Base-by-base conservation (phyloP, 176 grass and related monocot genomes). In the Rhipidocladum racemiflorum region DNA sequence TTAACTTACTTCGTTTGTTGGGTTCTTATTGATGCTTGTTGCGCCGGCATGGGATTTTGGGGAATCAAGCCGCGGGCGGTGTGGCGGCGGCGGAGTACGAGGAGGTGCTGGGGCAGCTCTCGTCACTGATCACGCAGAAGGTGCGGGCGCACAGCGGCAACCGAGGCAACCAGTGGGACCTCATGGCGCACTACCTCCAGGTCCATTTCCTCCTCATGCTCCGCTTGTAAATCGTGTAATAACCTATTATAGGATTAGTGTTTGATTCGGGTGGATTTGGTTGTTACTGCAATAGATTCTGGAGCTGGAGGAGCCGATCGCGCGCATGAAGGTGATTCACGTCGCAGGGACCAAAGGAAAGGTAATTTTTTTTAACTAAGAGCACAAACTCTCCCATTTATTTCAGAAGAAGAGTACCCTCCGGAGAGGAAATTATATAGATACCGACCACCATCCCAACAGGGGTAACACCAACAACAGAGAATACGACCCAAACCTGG, bases 271-370 rank as follows among this genome's bases (percentile, higher is more conserved):
- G 24, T 43, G 55, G 38, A 21, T 61, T 45, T 77, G 36, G 1
- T 13, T 13, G 18, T n/a, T 1, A 0, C 71, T 18, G 5, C 8
- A 50, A 1, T 23, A 77, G 74, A 77, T 77, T 77, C 55, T 77
- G 4, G 74, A 87, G 78, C 72, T 97, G 77, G 90, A 97, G 83
- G 73, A 94, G 77, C 79, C 77, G 16, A 94, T 94, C 57, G 54
- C 72, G 53, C 59, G 83, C 60, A 89, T 97, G 77, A 97, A 94
- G 74, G 91, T 97, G 49, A 84, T 97, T 66, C 94, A 97, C 70
- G 85, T 97, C 56, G 94, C 92, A 0, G 92, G 94, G 75, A 97
- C 95, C 45, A 97, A 97, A 79, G 95, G 95, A 34, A 97, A 97
- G 95, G 95, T 97, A 84, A 79, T 57, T 16, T 30, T 30, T 30